A percentile compares a stretch with the other conserved stretches of the same genome.
Evolutionary conservation across 306 rosid genomes (phyloP).

Genomic region (Fragaria nilgerrensis): DNA sequence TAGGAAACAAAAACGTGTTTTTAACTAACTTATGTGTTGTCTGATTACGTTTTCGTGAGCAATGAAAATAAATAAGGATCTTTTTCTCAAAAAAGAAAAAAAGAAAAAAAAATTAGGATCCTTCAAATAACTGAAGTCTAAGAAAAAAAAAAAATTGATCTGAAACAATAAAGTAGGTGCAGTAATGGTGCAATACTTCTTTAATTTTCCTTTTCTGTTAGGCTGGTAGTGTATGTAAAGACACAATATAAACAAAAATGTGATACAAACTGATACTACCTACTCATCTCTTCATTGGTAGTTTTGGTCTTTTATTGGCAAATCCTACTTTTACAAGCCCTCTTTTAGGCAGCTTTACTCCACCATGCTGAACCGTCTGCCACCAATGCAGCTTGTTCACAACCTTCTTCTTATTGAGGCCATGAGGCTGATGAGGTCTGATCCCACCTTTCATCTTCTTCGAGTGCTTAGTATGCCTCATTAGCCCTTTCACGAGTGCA

Average conservation of each 20-base stretch:
- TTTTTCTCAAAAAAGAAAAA: too few relatives aligned
- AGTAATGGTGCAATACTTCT: too few relatives aligned
- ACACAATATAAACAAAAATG: neutral
- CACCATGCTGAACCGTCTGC: conserved; percentile 36
- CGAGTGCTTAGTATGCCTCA: conserved; percentile 42
- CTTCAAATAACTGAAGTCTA: too few relatives aligned
- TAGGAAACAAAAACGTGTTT: too few relatives aligned
- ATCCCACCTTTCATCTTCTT: conserved; percentile 32
- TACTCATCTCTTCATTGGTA: conserved; percentile 12
- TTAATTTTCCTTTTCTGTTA: too few relatives aligned
- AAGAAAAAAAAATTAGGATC: too few relatives aligned
- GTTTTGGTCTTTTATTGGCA: conserved; percentile 32
- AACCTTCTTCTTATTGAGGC: conserved; percentile 14
- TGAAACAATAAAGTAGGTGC: too few relatives aligned
- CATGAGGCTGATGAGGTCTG: conserved; percentile 20
- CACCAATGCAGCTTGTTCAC: conserved; percentile 50
- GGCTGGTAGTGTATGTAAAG: too few relatives aligned
- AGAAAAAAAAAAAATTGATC: too few relatives aligned
- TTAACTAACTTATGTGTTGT: fast-evolving
- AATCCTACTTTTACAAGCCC: conserved; percentile 45
- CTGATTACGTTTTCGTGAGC: too few relatives aligned
- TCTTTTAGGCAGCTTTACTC: conserved; percentile 46
- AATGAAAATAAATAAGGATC: too few relatives aligned
- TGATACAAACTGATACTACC: neutral
- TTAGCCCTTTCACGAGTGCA: conserved; percentile 52